Percentiles rank a stretch among this genome's conserved stretches.
phyloP scores from a whole-genome alignment of 176 grass and related monocot species.

The Puya raimondii region DNA sequence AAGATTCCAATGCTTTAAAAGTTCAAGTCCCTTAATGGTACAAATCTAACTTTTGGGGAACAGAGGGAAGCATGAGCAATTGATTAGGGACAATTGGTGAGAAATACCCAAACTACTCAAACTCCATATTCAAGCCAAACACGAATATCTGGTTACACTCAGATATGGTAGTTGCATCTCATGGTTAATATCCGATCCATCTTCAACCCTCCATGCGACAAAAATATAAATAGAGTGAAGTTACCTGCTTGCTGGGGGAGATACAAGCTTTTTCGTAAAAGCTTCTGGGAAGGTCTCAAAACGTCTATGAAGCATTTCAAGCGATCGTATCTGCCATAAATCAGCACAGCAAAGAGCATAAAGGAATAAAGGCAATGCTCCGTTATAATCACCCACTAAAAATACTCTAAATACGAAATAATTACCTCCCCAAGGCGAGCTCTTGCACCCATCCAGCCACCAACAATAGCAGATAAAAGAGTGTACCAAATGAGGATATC shows the following conservation, averaged over 20 bases:
- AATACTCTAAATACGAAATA: neutral
- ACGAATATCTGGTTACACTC: too few species aligned
- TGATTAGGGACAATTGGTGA: too few species aligned
- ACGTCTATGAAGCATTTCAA: conserved; percentile 99
- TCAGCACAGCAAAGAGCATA: conserved; percentile 9
- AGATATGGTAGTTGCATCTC: too few species aligned
- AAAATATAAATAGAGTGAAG: conserved; percentile 1
- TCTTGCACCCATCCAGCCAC: conserved; percentile 85
- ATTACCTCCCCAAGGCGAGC: conserved; percentile 89
- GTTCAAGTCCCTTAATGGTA: too few species aligned
- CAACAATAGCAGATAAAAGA: conserved; percentile 74
- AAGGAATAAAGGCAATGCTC: neutral
- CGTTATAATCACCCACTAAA: neutral
- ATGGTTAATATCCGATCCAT: too few species aligned
- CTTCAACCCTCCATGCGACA: too few species aligned
- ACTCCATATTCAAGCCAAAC: too few species aligned
- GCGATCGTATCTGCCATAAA: conserved; percentile 70
- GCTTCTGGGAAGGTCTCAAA: conserved; percentile 96
- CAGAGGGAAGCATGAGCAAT: too few species aligned
- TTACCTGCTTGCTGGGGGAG: conserved; percentile 42
- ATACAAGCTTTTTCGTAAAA: conserved; percentile 71
- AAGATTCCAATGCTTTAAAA: too few species aligned
- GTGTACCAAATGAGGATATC: conserved; percentile 98
- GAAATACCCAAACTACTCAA: too few species aligned
- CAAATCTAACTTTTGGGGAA: too few species aligned